These are phyloP conservation scores for Neopestalotiopsis rosae DNA, from an alignment of 2,329 filamentous ascomycete species.

Conservation along the genomic window DNA sequence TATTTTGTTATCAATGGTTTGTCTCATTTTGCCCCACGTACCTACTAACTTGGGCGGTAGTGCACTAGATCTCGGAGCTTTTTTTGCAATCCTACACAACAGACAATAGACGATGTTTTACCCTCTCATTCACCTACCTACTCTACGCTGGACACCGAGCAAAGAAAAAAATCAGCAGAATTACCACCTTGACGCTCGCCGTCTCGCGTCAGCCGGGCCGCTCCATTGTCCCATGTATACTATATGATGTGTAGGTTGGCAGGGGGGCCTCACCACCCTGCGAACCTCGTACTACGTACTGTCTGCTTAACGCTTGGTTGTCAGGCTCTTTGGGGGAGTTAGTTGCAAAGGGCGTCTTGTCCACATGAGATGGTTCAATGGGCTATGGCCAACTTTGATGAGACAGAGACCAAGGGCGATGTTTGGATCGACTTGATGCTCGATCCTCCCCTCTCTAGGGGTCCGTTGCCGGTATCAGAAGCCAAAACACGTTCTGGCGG, in stretches of 20 bases:
- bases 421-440: background rate
- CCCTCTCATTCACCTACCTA: background rate
- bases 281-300: background rate
- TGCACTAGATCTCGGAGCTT: background rate
- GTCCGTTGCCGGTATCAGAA: constrained; percentile 15
- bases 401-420: background rate
- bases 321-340: background rate
- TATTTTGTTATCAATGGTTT: constrained; percentile 1
- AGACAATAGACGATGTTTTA: background rate
- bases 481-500: constrained; percentile 18
- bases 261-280: background rate
- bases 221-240: background rate
- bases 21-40: background rate
- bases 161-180: background rate
- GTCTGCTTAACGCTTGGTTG: background rate
- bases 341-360: background rate
- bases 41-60: background rate
- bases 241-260: background rate
- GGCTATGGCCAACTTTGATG: background rate
- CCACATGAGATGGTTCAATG: background rate
- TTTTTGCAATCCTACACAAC: background rate
- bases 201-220: background rate
- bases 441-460: background rate
- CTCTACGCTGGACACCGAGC: background rate
- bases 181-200: background rate